Conservation (phyloP, 164 flowering plant genomes). For the Berberis vulgaris region DNA sequence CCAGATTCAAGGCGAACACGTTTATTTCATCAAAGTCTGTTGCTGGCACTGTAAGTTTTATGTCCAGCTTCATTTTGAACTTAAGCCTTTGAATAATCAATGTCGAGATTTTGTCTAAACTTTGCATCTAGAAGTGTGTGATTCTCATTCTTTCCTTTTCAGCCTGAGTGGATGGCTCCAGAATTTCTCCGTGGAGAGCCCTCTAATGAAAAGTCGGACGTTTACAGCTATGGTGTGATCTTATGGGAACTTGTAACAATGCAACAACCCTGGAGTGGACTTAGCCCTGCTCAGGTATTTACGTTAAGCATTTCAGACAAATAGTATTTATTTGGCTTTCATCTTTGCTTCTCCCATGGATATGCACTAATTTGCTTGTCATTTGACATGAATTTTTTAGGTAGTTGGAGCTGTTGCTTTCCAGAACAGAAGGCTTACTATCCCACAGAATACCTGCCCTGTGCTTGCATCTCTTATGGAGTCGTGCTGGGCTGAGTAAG, state of each 20-base stretch:
- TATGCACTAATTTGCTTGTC: constrained; percentile 1
- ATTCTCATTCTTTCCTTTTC: constrained; percentile 34
- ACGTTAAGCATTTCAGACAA: no score
- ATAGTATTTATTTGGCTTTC: neutral
- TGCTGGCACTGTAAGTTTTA: constrained; percentile 82
- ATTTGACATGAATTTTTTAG: constrained; percentile 29
- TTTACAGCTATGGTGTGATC: constrained; percentile 94
- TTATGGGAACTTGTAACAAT: constrained; percentile 90
- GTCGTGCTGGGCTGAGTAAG: constrained; percentile 93
- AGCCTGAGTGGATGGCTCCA: constrained; percentile 99
- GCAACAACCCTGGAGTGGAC: constrained; percentile 95
- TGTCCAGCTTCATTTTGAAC: no score
- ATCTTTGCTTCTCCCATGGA: neutral
- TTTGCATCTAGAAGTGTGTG: constrained; percentile 10
- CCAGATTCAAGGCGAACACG: constrained; percentile 91
- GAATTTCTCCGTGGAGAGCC: constrained; percentile 98
- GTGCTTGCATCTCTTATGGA: constrained; percentile 72
- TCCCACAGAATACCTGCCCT: constrained; percentile 65
- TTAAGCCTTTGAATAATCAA: no score
- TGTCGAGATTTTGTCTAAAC: no score
- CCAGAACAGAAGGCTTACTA: constrained; percentile 76
- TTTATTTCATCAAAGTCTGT: constrained; percentile 91
- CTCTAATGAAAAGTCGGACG: constrained; percentile 89
- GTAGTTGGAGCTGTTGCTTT: constrained; percentile 99
- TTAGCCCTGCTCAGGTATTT: constrained; percentile 83